Conservation (phyloP, 441 rosid genomes). For the Cnidoscolus chayamansa region DNA sequence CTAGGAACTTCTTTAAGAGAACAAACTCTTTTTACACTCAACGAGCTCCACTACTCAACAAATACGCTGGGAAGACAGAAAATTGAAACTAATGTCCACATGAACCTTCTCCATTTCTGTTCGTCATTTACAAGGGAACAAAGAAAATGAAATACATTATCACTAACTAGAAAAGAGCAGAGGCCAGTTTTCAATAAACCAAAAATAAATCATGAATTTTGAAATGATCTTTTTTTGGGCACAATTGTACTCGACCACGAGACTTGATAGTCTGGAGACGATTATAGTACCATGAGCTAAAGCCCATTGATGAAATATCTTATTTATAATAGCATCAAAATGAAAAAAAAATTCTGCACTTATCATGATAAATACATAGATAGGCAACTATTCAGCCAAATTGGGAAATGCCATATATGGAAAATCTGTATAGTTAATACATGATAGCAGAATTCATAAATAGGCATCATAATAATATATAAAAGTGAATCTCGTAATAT, state of each 20-base stretch:
- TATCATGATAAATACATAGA: neutral
- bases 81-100: neutral
- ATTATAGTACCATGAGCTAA: too few relatives aligned
- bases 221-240: neutral
- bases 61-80: neutral
- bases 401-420: neutral
- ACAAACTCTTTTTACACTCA: too few relatives aligned
- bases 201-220: neutral
- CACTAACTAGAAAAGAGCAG: neutral
- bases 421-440: neutral
- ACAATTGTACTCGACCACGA: too few relatives aligned
- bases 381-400: neutral
- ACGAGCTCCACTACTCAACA: neutral
- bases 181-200: neutral
- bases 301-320: too few relatives aligned
- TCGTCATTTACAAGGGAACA: too few relatives aligned
- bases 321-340: neutral
- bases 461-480: conserved; percentile 20
- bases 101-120: neutral
- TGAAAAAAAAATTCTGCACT: neutral
- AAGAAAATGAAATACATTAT: neutral
- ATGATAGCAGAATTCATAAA: neutral
- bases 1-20: neutral
- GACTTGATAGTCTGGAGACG: too few relatives aligned
- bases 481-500: conserved; percentile 25